Conservation (phyloP, 106 monocot genomes). For the Dioscorea zingiberensis region DNA sequence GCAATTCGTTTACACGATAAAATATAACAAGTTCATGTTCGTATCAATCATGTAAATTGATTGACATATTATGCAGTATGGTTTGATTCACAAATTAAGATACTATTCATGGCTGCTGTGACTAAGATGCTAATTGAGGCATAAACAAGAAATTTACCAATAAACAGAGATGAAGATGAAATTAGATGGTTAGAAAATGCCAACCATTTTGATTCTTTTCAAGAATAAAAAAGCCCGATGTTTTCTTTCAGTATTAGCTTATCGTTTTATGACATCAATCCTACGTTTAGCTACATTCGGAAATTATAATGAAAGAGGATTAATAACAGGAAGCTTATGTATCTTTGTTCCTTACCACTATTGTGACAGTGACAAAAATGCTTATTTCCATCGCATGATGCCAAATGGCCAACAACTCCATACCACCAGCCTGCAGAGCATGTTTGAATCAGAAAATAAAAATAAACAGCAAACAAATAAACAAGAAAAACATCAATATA, state of each 20-base stretch:
- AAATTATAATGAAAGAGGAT: no score
- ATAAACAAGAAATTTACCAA: background rate
- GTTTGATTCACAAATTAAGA: no score
- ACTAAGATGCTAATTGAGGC: background rate
- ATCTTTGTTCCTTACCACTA: constrained; percentile 35
- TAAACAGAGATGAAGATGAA: no score
- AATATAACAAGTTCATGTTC: background rate
- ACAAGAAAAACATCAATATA: background rate
- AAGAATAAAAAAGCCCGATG: no score
- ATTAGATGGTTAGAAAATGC: no score
- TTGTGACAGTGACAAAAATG: constrained; percentile 53
- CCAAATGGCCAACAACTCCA: constrained; percentile 72
- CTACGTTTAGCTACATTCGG: no score
- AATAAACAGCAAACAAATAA: constrained; percentile 1
- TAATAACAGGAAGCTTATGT: no score
- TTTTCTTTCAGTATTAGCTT: no score
- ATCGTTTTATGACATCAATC: no score
- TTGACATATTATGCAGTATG: no score
- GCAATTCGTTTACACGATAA: no score
- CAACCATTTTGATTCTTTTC: no score
- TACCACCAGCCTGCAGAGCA: constrained; percentile 80
- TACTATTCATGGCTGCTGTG: background rate
- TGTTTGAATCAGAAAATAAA: constrained; percentile 2
- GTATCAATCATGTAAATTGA: background rate
- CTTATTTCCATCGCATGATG: constrained; percentile 44